Conservation (phyloP, 768 basidiomycete genomes). For the Podaxis sp. region DNA sequence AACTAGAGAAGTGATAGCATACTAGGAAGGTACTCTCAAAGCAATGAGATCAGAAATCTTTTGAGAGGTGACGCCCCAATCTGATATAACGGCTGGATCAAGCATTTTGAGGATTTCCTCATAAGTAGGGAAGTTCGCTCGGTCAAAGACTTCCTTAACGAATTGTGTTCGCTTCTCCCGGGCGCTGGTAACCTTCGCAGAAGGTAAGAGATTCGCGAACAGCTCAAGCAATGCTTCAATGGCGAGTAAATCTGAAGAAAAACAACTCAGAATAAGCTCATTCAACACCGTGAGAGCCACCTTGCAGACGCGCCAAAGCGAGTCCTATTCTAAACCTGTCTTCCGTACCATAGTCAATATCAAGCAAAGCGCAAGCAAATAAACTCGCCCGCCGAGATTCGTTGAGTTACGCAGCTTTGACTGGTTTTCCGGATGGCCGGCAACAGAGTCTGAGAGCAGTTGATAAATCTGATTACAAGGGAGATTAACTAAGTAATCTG, state of each 20-base stretch:
- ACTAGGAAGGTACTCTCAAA: constrained; percentile 43
- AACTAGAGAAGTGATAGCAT: constrained; percentile 18
- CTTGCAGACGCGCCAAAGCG: constrained; percentile 43
- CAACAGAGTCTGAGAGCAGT: constrained; percentile 44
- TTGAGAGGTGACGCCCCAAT: constrained; percentile 51
- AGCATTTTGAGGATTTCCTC: constrained; percentile 35
- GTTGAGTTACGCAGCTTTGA: constrained; percentile 37
- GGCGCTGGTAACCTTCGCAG: constrained; percentile 24
- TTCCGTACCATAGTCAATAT: background rate
- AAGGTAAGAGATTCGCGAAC: constrained; percentile 52
- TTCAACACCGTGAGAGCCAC: constrained; percentile 20
- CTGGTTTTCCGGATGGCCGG: constrained; percentile 36
- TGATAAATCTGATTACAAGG: constrained; percentile 41
- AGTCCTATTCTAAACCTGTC: constrained; percentile 42
- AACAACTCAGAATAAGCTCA: constrained; percentile 1
- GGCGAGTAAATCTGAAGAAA: constrained; percentile 44
- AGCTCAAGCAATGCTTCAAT: constrained; percentile 54
- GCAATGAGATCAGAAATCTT: constrained; percentile 47
- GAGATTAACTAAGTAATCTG: constrained; percentile 16
- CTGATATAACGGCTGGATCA: constrained; percentile 32
- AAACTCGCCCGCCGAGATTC: constrained; percentile 45
- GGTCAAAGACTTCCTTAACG: constrained; percentile 47
- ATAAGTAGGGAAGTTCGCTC: constrained; percentile 31
- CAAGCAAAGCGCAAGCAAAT: background rate
- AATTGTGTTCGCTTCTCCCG: constrained; percentile 39